A percentile compares a stretch with the other conserved stretches of the same genome.
These are phyloP conservation scores for Daldinia childiae DNA, from an alignment of 495 filamentous ascomycete genomes.

Conservation along the genomic window DNA sequence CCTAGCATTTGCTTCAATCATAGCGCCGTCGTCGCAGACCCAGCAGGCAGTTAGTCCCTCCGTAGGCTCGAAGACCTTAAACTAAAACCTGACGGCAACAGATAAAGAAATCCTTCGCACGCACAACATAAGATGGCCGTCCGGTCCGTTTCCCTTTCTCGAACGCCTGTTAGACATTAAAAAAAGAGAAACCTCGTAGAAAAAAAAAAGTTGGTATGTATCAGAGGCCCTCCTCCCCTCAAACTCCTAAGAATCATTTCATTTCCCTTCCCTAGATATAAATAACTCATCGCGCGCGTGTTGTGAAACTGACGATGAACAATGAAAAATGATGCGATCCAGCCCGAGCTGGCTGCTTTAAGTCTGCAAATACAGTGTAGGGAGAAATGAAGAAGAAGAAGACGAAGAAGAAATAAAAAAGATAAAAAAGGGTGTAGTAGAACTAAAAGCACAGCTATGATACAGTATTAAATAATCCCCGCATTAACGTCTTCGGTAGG, in stretches of 20 bases:
- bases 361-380: slow-evolving; percentile 38
- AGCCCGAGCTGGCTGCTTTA: slow-evolving; percentile 29
- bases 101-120: neutral
- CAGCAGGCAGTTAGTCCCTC: neutral
- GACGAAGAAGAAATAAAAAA: too few species aligned
- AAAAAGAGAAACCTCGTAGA: neutral
- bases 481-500: slow-evolving; percentile 42
- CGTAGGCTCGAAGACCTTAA: slow-evolving; percentile 2
- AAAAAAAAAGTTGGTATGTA: slow-evolving; percentile 4
- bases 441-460: slow-evolving; percentile 23
- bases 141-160: slow-evolving; percentile 2
- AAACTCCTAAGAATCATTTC: slow-evolving; percentile 14
- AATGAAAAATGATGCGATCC: slow-evolving; percentile 16
- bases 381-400: slow-evolving; percentile 1
- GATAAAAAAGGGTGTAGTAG: neutral
- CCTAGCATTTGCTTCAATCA: neutral
- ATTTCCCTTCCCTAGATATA: neutral
- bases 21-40: neutral
- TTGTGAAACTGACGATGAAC: neutral
- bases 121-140: neutral
- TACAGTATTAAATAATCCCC: slow-evolving; percentile 24
- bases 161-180: slow-evolving; percentile 15
- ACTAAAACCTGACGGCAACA: neutral
- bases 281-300: neutral
- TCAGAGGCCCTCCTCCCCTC: slow-evolving; percentile 1